These are phyloP conservation scores for Telfairia occidentalis DNA, from an alignment of 331 rosid genomes.

Conservation along the genomic window DNA sequence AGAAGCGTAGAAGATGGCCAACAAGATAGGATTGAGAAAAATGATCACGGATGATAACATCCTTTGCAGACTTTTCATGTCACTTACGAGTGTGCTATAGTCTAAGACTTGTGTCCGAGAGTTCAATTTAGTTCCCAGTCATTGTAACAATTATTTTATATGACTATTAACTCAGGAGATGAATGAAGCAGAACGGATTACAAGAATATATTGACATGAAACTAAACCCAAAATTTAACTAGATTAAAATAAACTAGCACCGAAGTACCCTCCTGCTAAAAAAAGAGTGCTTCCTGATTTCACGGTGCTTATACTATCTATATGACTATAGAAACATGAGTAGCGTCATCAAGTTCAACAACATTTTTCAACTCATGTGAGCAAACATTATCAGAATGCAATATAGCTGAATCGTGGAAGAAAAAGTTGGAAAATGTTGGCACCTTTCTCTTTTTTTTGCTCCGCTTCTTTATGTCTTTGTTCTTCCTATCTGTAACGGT, in stretches of 20 bases:
- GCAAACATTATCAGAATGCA: neutral
- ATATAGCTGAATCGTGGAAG: neutral
- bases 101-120: neutral
- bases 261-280: neutral
- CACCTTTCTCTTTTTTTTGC: slow-evolving; percentile 89
- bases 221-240: neutral
- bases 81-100: neutral
- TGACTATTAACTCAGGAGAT: neutral
- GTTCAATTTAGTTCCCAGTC: neutral
- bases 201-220: neutral
- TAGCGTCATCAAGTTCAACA: neutral
- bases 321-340: neutral
- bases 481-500: slow-evolving; percentile 61
- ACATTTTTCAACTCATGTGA: neutral
- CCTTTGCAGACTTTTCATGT: neutral
- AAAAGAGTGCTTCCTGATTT: neutral
- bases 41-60: neutral
- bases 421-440: slow-evolving; percentile 12
- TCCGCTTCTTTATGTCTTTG: slow-evolving; percentile 70
- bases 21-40: neutral
- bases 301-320: neutral
- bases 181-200: neutral
- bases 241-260: neutral
- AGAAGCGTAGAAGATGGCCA: neutral
- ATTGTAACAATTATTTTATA: neutral